Base-by-base conservation (phyloP, 1,284 basidiomycete genomes). In the Bjerkandera adusta region DNA sequence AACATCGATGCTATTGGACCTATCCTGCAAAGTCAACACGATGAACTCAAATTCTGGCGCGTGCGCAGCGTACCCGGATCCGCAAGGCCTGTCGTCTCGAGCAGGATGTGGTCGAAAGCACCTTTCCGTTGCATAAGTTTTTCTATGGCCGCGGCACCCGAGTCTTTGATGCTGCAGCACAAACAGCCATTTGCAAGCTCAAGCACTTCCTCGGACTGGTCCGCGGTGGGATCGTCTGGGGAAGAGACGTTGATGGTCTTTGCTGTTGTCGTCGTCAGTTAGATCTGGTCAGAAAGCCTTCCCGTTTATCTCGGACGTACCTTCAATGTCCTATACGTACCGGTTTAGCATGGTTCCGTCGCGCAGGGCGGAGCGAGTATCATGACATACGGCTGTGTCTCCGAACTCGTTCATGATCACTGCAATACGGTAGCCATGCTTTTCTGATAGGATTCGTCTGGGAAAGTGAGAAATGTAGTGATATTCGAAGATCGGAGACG, bases 331-430 rank as follows among this genome's bases (percentile, higher is more conserved):
- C 58, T 62, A 37, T 18, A 33, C 24, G 18, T n/a, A n/a, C n/a
- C n/a, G n/a, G 15, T 24, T 40, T n/a, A 18, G n/a, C 16, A 40
- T 16, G 30, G 5, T 16, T 40, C 38, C 26, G 38, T n/a, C 7
- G 30, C 48, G 39, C 16, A 40, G 21, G 38, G n/a, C n/a, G n/a
- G n/a, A n/a, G n/a, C n/a, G n/a, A n/a, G n/a, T n/a, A n/a, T n/a
- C 50, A 10, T 8, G n/a, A 69, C 81, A 59, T 57, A 89, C 87
- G 57, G 85, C 85, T 32, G 87, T 88, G 60, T 91, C 88, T 10
- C 87, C 89, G 60, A 92, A 92, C 62, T 93, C 93, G 61, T 97
- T 97, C 92, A 97, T 94, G 58, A 97, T 96, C 20, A 97, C 94
- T 3, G 94, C 94, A 52, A 97, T 96, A 33, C 89, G 81, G 61